A percentile compares a stretch with the other conserved stretches of the same genome.
Evolutionary conservation across 495 filamentous ascomycete species (phyloP).

Genomic region (Trichoderma orchidacearum): DNA sequence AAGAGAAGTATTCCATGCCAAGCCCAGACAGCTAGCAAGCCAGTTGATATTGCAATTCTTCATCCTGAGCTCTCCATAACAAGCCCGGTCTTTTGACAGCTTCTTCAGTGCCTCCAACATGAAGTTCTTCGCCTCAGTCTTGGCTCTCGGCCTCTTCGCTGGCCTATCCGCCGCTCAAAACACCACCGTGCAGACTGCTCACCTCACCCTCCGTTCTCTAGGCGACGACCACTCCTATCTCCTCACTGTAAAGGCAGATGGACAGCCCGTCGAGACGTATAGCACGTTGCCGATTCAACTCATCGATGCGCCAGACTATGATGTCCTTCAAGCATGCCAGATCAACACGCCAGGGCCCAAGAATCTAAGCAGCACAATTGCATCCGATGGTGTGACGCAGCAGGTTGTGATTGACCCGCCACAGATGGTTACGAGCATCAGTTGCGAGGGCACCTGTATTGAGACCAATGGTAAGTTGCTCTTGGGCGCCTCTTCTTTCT

Average conservation of each 20-base stretch:
- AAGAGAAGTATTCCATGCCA: no score
- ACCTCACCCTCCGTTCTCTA: background rate
- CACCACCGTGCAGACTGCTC: background rate
- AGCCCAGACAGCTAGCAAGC: no score
- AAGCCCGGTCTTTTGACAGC: background rate
- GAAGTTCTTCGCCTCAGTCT: background rate
- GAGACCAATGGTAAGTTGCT: background rate
- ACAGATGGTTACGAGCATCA: background rate
- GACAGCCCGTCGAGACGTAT: background rate
- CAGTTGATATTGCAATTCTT: no score
- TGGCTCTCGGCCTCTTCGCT: background rate
- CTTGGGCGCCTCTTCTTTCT: no score
- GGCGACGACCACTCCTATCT: background rate
- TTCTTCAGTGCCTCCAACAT: background rate
- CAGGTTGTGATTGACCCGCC: background rate
- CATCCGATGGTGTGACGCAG: background rate
- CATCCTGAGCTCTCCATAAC: no score
- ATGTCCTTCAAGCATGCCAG: background rate
- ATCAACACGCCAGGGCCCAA: background rate
- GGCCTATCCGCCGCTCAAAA: background rate
- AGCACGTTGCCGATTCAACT: background rate
- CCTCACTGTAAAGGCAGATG: background rate
- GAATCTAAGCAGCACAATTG: background rate
- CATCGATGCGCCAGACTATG: background rate
- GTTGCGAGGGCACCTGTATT: slow-evolving; percentile 1